These are phyloP conservation scores for Russula sp. DNA, from an alignment of 768 basidiomycete genomes.

Conservation along the genomic window DNA sequence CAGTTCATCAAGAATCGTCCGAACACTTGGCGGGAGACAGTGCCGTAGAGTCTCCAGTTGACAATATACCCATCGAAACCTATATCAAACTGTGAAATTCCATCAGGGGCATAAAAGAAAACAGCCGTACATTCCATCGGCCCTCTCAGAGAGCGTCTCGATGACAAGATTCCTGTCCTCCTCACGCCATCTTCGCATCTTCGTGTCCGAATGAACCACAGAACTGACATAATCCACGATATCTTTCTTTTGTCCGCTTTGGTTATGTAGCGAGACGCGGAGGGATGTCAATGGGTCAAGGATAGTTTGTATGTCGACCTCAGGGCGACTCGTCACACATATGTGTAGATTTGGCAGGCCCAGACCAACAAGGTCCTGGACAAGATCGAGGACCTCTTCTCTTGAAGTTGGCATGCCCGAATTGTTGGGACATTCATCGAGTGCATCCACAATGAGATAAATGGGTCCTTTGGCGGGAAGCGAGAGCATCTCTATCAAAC, in stretches of 20 bases:
- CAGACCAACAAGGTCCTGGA: neutral
- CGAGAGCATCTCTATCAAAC: neutral
- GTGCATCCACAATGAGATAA: neutral
- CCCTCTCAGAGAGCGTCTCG: too few species aligned
- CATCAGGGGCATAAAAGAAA: too few species aligned
- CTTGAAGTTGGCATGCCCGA: neutral
- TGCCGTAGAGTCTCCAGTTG: too few species aligned
- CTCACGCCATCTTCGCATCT: too few species aligned
- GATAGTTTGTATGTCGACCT: neutral
- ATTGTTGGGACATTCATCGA: neutral
- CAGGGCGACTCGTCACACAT: neutral
- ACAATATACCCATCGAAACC: too few species aligned
- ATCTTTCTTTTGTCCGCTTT: neutral
- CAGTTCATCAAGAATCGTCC: too few species aligned
- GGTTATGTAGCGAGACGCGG: neutral
- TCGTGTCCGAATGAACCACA: too few species aligned
- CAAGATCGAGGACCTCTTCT: neutral
- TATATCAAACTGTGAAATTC: too few species aligned
- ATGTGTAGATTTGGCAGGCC: neutral
- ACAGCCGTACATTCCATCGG: too few species aligned
- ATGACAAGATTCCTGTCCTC: too few species aligned
- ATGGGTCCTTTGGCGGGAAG: neutral
- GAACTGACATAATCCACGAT: neutral
- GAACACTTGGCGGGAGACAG: too few species aligned
- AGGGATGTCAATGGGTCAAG: neutral